Evolutionary conservation across 495 filamentous ascomycete genomes (phyloP), one percentile per base, ranked within the genome.

Genomic region (Polyplosphaeria fusca): DNA sequence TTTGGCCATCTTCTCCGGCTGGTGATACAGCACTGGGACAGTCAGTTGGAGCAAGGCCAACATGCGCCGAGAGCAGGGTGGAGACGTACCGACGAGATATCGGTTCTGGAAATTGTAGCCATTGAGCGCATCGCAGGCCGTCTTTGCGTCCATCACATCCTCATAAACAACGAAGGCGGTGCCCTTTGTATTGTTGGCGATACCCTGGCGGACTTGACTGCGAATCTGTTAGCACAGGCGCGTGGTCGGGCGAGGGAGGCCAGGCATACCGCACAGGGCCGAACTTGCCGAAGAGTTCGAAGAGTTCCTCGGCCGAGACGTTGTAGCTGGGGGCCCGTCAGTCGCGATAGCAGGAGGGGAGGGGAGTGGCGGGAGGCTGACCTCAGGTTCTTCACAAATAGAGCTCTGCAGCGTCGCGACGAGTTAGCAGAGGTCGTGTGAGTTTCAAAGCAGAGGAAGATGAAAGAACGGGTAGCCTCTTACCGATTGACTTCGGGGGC

Each of bases 81-180:
- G 12, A 23, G 47, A 81, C 89, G 41, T 85, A 95, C 91, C 91
- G 69, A 98, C 94, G 66, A 98, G 89, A 76, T 98, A 98, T 70
- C 93, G 89, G 79, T 92, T 95, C 76, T 97, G 94, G 74, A 98
- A 98, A 76, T 98, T 98, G 83, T 94, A 98, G 68, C 93, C 93
- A 76, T 98, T 97, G 68, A 98, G 79, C 79, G 96, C 96, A 80
- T 98, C 93, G 78, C 94, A 96, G 66, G 93, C 94, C 74, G 87
- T 83, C 76, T 98, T 98, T 59, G 93, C 92, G 79, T 98, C 93
- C 83, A 96, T 90, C 23, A 96, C 94, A 77, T 98, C 94, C 72
- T 97, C 94, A 77, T 94, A 98, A 70, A 98, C 93, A 44, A 98
- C 94, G 76, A 95, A 98, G 66, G 90, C 92, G 24, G 93, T 98